These are phyloP conservation scores for Paramyrothecium roridum DNA, from an alignment of 2,329 filamentous ascomycete genomes.

Conservation along the genomic window DNA sequence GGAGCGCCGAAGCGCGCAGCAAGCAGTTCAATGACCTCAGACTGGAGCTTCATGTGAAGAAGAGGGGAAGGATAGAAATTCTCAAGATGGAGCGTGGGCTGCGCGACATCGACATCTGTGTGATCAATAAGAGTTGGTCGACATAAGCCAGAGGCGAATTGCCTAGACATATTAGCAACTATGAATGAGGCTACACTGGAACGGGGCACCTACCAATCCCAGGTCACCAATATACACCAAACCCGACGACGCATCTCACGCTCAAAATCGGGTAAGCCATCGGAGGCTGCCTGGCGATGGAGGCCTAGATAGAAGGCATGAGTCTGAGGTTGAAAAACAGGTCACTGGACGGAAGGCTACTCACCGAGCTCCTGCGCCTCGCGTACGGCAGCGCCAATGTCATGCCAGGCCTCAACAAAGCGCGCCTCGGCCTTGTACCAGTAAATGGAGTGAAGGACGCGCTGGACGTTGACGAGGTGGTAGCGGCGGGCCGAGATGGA, in stretches of 20 bases:
- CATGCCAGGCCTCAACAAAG: slow-evolving; percentile 27
- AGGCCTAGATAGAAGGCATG: slow-evolving; percentile 11
- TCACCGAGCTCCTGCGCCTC: slow-evolving; percentile 25
- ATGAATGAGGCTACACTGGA: not conserved
- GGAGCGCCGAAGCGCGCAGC: slow-evolving; percentile 19
- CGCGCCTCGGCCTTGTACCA: slow-evolving; percentile 29
- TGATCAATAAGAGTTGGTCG: slow-evolving; percentile 26
- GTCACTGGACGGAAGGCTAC: not conserved
- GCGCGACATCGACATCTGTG: slow-evolving; percentile 18
- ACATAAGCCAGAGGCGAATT: slow-evolving; percentile 27
- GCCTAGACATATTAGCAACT: slow-evolving; percentile 14
- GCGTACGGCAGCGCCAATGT: slow-evolving; percentile 24
- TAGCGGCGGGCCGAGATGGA: slow-evolving; percentile 22
- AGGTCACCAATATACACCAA: slow-evolving; percentile 28
- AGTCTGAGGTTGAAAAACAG: not conserved
- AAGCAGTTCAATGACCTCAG: slow-evolving; percentile 16
- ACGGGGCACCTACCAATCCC: slow-evolving; percentile 24
- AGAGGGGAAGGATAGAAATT: slow-evolving; percentile 20
- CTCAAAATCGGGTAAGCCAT: slow-evolving; percentile 21
- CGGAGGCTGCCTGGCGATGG: slow-evolving; percentile 14
- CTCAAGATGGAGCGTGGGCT: slow-evolving; percentile 25
- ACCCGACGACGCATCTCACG: slow-evolving; percentile 25
- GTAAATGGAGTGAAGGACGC: slow-evolving; percentile 24
- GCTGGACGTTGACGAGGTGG: slow-evolving; percentile 23
- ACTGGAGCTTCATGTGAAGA: slow-evolving; percentile 26